phyloP scores from a whole-genome alignment of 208 protist species.

The Kentomonas sorsogonicus region DNA sequence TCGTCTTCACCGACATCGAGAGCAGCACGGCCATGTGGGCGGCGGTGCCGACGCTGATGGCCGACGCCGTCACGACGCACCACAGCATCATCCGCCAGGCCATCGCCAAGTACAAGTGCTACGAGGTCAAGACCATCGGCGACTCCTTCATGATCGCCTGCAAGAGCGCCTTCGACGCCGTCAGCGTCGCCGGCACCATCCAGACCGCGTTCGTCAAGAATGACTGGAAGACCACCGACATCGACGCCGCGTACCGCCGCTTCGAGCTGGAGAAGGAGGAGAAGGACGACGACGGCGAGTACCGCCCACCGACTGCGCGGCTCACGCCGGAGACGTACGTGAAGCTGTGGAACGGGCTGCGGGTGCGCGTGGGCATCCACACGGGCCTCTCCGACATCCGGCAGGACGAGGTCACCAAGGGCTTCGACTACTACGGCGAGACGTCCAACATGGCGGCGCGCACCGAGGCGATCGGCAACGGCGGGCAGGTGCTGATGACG shows the following conservation, averaged over 20 bases:
- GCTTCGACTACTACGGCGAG: constrained; percentile 80
- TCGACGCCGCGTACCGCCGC: constrained; percentile 40
- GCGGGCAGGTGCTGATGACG: constrained; percentile 68
- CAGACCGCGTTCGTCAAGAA: constrained; percentile 43
- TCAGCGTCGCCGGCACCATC: constrained; percentile 37
- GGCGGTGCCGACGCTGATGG: constrained; percentile 47
- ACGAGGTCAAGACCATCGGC: constrained; percentile 85
- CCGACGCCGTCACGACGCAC: constrained; percentile 57
- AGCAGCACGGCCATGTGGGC: constrained; percentile 78
- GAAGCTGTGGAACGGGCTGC: constrained; percentile 35
- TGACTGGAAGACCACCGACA: constrained; percentile 40
- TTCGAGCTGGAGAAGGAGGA: constrained; percentile 33
- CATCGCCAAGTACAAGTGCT: constrained; percentile 58
- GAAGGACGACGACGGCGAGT: constrained; percentile 14
- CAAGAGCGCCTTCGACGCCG: constrained; percentile 32
- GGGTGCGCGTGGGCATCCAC: constrained; percentile 58
- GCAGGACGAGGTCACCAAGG: constrained; percentile 47
- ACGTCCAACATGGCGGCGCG: constrained; percentile 81
- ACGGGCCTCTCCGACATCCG: constrained; percentile 58
- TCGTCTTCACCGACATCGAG: constrained; percentile 79
- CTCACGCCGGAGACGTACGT: constrained; percentile 30
- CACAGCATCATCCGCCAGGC: constrained; percentile 56
- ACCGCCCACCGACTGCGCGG: constrained; percentile 20
- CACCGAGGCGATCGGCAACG: constrained; percentile 60
- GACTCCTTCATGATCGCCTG: constrained; percentile 84